Evolutionary conservation across 805 yeast species (phyloP).

Genomic region (Metschnikowia santaceciliae): DNA sequence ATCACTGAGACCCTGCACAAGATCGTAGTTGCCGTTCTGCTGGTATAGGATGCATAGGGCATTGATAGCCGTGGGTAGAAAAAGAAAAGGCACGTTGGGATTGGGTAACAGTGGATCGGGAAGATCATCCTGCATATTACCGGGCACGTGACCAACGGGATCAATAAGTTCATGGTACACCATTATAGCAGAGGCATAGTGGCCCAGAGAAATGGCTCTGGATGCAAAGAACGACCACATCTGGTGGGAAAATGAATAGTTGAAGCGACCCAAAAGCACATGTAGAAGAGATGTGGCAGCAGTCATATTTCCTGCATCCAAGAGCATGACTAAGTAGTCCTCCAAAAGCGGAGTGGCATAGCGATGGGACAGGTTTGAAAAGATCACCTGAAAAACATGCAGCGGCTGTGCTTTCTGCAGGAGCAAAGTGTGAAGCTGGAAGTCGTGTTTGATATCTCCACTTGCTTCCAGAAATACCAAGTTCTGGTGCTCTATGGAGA

Average conservation of each 20-base stretch:
- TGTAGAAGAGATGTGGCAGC: slow-evolving; percentile 29
- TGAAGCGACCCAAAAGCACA: slow-evolving; percentile 16
- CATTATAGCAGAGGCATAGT: slow-evolving; percentile 30
- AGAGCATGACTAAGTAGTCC: slow-evolving; percentile 19
- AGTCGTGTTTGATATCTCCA: background rate
- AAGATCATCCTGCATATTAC: too few species aligned
- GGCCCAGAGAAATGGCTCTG: slow-evolving; percentile 21
- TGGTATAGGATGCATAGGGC: slow-evolving; percentile 27
- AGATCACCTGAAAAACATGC: slow-evolving; percentile 8
- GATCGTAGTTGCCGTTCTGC: slow-evolving; percentile 21
- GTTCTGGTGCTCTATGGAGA: background rate
- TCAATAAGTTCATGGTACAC: slow-evolving; percentile 36
- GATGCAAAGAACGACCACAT: slow-evolving; percentile 31
- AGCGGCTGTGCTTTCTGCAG: background rate
- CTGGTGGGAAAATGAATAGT: slow-evolving; percentile 26
- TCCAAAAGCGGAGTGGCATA: slow-evolving; percentile 21
- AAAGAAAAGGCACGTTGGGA: slow-evolving; percentile 29
- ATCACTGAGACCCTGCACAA: slow-evolving; percentile 27
- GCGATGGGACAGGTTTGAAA: background rate
- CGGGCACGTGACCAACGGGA: slow-evolving; percentile 16
- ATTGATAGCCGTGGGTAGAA: slow-evolving; percentile 25
- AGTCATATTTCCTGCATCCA: slow-evolving; percentile 18
- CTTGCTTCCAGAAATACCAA: background rate
- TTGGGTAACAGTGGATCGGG: slow-evolving; percentile 7
- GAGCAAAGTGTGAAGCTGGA: slow-evolving; percentile 6